These are phyloP conservation scores for Calocera viscosa DNA, from an alignment of 768 basidiomycete species.

Conservation along the genomic window DNA sequence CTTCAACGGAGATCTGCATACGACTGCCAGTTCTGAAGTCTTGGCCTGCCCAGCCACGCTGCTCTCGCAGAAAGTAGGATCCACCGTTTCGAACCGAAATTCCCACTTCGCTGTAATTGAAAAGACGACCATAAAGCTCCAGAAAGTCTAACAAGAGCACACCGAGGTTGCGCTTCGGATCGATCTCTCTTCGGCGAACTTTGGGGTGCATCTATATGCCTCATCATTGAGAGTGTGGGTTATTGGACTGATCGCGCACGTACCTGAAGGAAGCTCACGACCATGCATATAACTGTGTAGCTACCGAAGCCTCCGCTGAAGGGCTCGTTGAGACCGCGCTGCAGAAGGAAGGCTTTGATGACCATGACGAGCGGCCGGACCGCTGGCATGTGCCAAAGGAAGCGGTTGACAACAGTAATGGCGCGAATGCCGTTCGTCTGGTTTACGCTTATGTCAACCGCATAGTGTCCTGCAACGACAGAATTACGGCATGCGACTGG, in stretches of 20 bases:
- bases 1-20: slow-evolving; percentile 70
- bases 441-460: slow-evolving; percentile 90
- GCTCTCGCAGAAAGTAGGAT: slow-evolving; percentile 70
- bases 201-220: slow-evolving; percentile 75
- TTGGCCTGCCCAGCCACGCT: slow-evolving; percentile 68
- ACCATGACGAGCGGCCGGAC: slow-evolving; percentile 75
- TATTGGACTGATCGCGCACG: slow-evolving; percentile 12
- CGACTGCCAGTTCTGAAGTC: slow-evolving; percentile 32
- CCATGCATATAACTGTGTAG: slow-evolving; percentile 87
- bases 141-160: slow-evolving; percentile 96
- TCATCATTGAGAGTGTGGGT: not conserved
- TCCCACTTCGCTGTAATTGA: slow-evolving; percentile 83
- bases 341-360: slow-evolving; percentile 79
- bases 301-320: slow-evolving; percentile 89
- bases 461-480: slow-evolving; percentile 46
- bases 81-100: slow-evolving; percentile 83
- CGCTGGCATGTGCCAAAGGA: slow-evolving; percentile 63
- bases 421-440: slow-evolving; percentile 73
- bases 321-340: slow-evolving; percentile 95
- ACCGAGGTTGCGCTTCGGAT: slow-evolving; percentile 77
- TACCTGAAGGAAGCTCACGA: slow-evolving; percentile 85
- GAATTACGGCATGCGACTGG: not conserved
- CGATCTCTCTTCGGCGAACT: slow-evolving; percentile 74
- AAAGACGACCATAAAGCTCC: slow-evolving; percentile 82
- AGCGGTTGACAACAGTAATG: slow-evolving; percentile 66